Evolutionary conservation across 345 rosid species (phyloP), one percentile per base, ranked within the genome.

Genomic region (Erodium maritimum): DNA sequence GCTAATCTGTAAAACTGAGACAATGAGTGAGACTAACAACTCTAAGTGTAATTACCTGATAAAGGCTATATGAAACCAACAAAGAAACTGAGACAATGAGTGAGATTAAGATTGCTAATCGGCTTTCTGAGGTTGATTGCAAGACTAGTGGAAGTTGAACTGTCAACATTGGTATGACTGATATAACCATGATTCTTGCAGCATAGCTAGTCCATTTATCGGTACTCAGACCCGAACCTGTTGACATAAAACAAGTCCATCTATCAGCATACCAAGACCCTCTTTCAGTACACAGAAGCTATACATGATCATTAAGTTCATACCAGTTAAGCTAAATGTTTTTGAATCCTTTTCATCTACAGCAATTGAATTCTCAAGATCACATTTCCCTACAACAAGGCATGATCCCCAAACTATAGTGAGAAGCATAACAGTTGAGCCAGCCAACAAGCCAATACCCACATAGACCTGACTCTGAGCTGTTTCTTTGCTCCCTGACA

Each of bases 151-250:
- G 74, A 17, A 73, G 54, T 61, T 74, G 79, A 23, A 70, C 77
- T 19, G 75, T 61, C n/a, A 74, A 2, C 42, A 71, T 75, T n/a
- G 79, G 82, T 13, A 75, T 22, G n/a, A 75, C 5, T 8, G 82
- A 74, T 55, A 78, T 54, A 1, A 63, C 60, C 82, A 78, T 78
- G 69, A 78, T 75, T 42, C 65, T 58, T 13, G 82, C 82, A 56
- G 75, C 71, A 52, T 72, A 72, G 64, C 73, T 64, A 29, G 82
- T 78, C 82, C 79, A 75, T 23, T 61, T 64, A 64, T 75, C 82
- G 22, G 77, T 78, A 53, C 68, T 63, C 18, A 66, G 45, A 5
- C 70, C 70, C 17, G 65, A 66, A 58, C 73, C 70, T 68, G 56
- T 20, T 19, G 2, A 13, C 45, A n/a, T 46, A 50, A 46, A 19